Evolutionary conservation across 1,284 basidiomycete species (phyloP), one percentile per base, ranked within the genome.

Genomic region (Irpex sp.): DNA sequence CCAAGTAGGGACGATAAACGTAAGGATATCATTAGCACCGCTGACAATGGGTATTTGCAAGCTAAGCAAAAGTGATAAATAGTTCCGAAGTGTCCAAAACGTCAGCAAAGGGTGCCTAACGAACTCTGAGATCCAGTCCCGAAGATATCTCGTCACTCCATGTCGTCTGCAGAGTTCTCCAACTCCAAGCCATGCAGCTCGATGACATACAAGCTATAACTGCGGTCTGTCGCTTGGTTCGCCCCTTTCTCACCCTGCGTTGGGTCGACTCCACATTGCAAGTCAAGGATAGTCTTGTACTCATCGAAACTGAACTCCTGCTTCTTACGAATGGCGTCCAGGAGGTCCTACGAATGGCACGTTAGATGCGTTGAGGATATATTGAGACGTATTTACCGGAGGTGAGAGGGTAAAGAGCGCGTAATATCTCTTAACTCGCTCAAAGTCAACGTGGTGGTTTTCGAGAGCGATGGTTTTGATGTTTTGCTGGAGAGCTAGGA

Each of bases 401-500:
- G 96, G 94, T 4, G 88, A 82, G 9, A 85, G 71, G 51, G 81
- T 82, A 73, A 93, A 96, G 60, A 97, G 74, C 13, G 88, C 84
- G 78, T 94, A 98, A 76, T 95, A 97, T 55, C 81, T 82, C 68
- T 92, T 88, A 3, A 88, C 91, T 19, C 86, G 82, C 60, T 91
- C 85, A 65, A 98, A 90, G 65, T 91, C 86, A 4, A 87, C 85
- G 62, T 87, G 83, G 61, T 82, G 80, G 57, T 79, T 78, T 62
- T 85, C 84, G 60, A 84, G 79, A 2, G 86, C 84, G 60, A 96
- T 85, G 7, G 90, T 89, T 72, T 94, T 94, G 68, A 98, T 83
- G 69, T 93, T 92, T 74, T 99, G 97, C 74, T 97, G 96, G 26
- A 99, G 82, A 11, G 96, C 93, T 26, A 96, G 81, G 55, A 98